Conservation (phyloP, 192 early-diverging fungal species). For the Umbelopsis ramanniana region DNA sequence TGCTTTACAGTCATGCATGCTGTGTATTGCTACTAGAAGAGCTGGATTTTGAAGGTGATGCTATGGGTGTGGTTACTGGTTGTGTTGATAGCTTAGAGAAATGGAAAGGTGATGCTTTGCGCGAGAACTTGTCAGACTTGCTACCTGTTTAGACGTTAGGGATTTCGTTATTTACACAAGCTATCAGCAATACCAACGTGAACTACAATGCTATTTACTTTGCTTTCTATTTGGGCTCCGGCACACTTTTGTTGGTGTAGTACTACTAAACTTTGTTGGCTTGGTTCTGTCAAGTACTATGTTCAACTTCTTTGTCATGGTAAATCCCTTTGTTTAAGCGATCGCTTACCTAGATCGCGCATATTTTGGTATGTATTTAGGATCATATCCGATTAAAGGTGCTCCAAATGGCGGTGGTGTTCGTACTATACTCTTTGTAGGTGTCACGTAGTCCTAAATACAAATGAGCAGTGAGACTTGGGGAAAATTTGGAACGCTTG, state of each 20-base stretch:
- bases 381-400: neutral
- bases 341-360: neutral
- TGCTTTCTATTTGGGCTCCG: neutral
- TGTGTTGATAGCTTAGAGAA: neutral
- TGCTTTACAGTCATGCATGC: no score
- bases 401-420: neutral
- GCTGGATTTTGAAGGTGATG: neutral
- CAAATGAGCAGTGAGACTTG: no score
- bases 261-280: neutral
- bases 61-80: neutral
- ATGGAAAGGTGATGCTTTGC: constrained; percentile 18
- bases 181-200: neutral
- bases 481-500: neutral
- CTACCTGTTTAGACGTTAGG: no score
- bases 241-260: constrained; percentile 6
- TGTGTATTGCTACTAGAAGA: neutral
- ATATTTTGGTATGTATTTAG: neutral
- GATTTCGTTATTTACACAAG: no score
- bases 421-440: neutral
- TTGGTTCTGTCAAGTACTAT: no score
- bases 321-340: neutral
- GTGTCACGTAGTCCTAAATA: neutral
- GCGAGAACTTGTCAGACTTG: neutral
- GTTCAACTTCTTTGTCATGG: no score
- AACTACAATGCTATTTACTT: neutral